Evolutionary conservation across 805 yeast species (phyloP), one percentile per base, ranked within the genome.

Genomic region (Maudiozyma turicensis): DNA sequence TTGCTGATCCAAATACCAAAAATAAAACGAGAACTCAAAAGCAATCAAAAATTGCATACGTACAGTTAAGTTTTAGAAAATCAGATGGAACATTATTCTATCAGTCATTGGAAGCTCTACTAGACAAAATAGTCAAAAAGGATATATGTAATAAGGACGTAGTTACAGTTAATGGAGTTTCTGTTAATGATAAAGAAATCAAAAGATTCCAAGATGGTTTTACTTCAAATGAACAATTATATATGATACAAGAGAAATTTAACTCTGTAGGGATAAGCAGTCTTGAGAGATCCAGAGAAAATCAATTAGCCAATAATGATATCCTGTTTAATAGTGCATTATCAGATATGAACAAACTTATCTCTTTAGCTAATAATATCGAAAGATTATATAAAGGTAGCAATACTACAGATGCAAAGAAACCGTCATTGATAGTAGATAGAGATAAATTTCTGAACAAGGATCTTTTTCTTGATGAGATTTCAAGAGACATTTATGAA

Each of bases 401-500:
- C n/a, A 26, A 15, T 15, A 28, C 50, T 3, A 49, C 38, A 3
- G 43, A 33, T 14, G 38, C 14, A n/a, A n/a, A 6, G 8, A 43
- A 35, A 33, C 59, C 63, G 5, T 42, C 53, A 5, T 51, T 68
- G 6, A 61, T 63, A 5, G 59, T 67, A 10, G 71, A 68, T 29
- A 58, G 71, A 45, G 61, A 59, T 40, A 52, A 68, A 55, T 57
- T 72, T 64, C 49, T 58, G 29, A 71, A 70, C 52, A 67, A 64
- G 48, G 60, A 64, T 20, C 56, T 74, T n/a, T 77, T 75, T 51
- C 66, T 76, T 31, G 78, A 80, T 50, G 96, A 88, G 58, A 68
- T 88, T 14, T 78, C 96, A 0, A 73, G 95, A 47, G 90, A 87
- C 58, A 61, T 91, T 3, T 81, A 87, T 40, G 95, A 86, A 56